Base-by-base conservation (phyloP, 257 asterid species). In the Lycium ferocissimum region DNA sequence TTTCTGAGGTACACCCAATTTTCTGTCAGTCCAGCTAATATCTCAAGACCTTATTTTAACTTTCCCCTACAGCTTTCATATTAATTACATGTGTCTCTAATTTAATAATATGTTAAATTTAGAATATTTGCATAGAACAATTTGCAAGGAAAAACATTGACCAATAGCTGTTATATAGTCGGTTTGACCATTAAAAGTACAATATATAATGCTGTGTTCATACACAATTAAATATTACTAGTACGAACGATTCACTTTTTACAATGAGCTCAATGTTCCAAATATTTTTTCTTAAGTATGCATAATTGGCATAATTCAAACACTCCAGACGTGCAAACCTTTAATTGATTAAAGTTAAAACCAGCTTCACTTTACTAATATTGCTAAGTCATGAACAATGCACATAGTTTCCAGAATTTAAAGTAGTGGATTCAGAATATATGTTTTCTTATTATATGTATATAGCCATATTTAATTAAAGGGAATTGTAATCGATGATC, bases 281-380 rank as follows among this genome's bases (percentile, higher is more conserved):
- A 7, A 10, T 7, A 5, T 73, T 47, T 45, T 73, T 20, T 45
- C 6, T 73, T 47, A 47, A 3, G 20, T 75, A 12, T 51, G 26
- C 20, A 7, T 51, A 1, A 51, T 22, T 76, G 81, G 40, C 8
- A 76, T 51, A 51, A 76, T 76, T 76, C 81, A 76, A 73, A 45
- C 45, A 22, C 62, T 26, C 22, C 2, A 76, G 81, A 49, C 81
- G 47, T 76, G 81, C 63, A 26, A 76, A 49, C 15, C 49, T 83
- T 70, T 83, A 83, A 14, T 51, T 51, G 54, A 69, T 66, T 70
- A 81, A 49, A 26, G 20, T 54, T 10, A 63, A 66, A 58, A 88
- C 82, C 85, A 84, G 62, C 78, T 86, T 84, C 22, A 76, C 81
- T 76, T 76, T 76, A 51, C 14, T 51, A 51, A 51, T 6, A 13